Conservation (phyloP, 495 filamentous ascomycete species). For the Penicillium ucsense region DNA sequence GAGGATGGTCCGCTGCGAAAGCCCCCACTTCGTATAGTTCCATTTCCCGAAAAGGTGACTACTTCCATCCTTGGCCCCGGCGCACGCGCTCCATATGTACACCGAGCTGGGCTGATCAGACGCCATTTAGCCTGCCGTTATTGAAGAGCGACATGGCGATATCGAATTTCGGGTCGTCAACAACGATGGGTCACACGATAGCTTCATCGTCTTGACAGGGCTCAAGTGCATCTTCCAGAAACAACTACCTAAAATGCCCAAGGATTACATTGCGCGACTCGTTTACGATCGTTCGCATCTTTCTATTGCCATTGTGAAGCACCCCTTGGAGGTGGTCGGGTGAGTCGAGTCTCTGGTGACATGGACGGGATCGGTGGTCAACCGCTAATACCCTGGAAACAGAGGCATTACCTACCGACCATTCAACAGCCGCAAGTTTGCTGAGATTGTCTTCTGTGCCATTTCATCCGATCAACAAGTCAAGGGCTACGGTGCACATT, state of each 20-base stretch:
- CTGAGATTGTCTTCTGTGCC: constrained; percentile 97
- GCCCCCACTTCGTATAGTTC: constrained; percentile 46
- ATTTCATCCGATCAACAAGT: constrained; percentile 98
- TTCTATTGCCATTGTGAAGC: constrained; percentile 95
- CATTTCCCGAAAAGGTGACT: constrained; percentile 73
- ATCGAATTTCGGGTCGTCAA: constrained; percentile 98
- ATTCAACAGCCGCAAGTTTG: constrained; percentile 86
- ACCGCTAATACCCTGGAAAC: constrained; percentile 9
- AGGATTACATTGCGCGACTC: constrained; percentile 93
- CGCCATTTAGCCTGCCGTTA: constrained; percentile 60
- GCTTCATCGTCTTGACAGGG: constrained; percentile 88
- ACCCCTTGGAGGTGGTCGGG: constrained; percentile 87
- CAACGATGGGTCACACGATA: constrained; percentile 82
- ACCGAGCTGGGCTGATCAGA: not conserved
- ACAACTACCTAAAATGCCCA: constrained; percentile 97
- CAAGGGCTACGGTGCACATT: constrained; percentile 93
- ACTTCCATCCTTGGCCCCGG: not conserved
- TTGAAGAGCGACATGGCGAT: constrained; percentile 89
- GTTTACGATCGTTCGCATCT: constrained; percentile 96
- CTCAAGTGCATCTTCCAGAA: constrained; percentile 98
- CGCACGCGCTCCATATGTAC: too few species aligned
- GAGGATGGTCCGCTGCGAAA: constrained; percentile 28
- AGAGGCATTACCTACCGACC: constrained; percentile 94
- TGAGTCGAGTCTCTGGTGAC: constrained; percentile 18
- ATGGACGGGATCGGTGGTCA: not conserved